Percentiles rank a stretch among this genome's conserved stretches.
Evolutionary conservation across 306 rosid genomes (phyloP).

Genomic region (Mimosa pudica): DNA sequence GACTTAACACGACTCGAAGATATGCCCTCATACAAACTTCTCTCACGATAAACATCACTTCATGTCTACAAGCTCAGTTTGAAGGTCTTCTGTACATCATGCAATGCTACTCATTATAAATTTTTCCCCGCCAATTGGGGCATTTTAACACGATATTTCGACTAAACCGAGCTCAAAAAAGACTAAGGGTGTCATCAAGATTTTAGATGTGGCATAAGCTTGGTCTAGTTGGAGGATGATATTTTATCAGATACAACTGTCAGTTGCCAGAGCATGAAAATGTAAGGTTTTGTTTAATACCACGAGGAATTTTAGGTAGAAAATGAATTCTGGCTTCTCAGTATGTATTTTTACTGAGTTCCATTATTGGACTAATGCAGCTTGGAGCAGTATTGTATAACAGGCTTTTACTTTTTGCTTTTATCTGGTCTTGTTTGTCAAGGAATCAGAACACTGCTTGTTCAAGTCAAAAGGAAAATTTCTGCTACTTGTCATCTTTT

Average conservation of each 20-base stretch:
- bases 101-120: slow-evolving; percentile 19
- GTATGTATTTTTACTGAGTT: slow-evolving; percentile 35
- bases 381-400: slow-evolving; percentile 47
- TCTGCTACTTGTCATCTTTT: not conserved
- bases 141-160: slow-evolving; percentile 34
- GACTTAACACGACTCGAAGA: slow-evolving; percentile 64
- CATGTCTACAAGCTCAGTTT: slow-evolving; percentile 22
- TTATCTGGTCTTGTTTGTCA: slow-evolving; percentile 41
- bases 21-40: slow-evolving; percentile 67
- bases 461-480: slow-evolving; percentile 28
- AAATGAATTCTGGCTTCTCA: slow-evolving; percentile 47
- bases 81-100: slow-evolving; percentile 51
- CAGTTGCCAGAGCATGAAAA: slow-evolving; percentile 31
- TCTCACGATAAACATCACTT: slow-evolving; percentile 41
- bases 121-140: slow-evolving; percentile 26
- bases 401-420: slow-evolving; percentile 34
- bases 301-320: slow-evolving; percentile 15
- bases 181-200: slow-evolving; percentile 42
- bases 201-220: slow-evolving; percentile 40
- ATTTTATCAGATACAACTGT: slow-evolving; percentile 20
- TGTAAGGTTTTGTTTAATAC: slow-evolving; percentile 42
- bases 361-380: slow-evolving; percentile 40
- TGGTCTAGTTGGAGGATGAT: slow-evolving; percentile 34
- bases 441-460: slow-evolving; percentile 34
- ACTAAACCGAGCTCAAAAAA: slow-evolving; percentile 32